Evolutionary conservation across 495 filamentous ascomycete species (phyloP).

Genomic region (Elaphomyces granulatus): DNA sequence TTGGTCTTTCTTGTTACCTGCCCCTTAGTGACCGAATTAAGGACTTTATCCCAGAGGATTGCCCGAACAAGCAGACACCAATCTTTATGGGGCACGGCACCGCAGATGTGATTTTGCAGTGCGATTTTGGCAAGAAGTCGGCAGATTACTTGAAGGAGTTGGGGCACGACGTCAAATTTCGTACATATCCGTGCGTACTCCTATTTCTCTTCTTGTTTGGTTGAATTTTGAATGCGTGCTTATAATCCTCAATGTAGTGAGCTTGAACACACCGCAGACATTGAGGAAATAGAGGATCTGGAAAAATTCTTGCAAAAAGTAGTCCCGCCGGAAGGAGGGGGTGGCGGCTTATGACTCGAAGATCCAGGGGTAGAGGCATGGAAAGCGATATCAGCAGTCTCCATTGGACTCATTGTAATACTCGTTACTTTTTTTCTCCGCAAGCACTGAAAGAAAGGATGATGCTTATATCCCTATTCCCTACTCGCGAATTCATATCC

Average conservation of each 20-base stretch:
- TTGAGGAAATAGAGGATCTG: constrained; percentile 68
- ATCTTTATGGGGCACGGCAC: constrained; percentile 83
- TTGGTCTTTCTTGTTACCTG: constrained; percentile 74
- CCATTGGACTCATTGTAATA: too few species aligned
- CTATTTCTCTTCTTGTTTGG: not conserved
- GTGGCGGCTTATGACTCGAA: constrained; percentile 37
- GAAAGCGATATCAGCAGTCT: too few species aligned
- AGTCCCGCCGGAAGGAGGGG: constrained; percentile 45
- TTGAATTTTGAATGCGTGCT: constrained; percentile 10
- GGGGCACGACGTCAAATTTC: constrained; percentile 57
- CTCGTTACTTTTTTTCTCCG: too few species aligned
- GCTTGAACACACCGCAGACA: constrained; percentile 62
- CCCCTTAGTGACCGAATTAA: constrained; percentile 57
- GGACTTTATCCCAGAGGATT: constrained; percentile 46
- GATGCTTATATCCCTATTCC: too few species aligned
- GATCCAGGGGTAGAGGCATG: not conserved
- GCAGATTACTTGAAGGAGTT: constrained; percentile 44
- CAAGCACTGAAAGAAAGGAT: too few species aligned
- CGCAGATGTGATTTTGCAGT: constrained; percentile 53
- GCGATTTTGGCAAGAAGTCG: constrained; percentile 51
- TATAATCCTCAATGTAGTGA: constrained; percentile 28
- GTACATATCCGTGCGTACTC: constrained; percentile 51
- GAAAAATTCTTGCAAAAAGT: constrained; percentile 56
- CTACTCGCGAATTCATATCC: too few species aligned
- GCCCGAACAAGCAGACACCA: constrained; percentile 61